Conservation (phyloP, 106 monocot genomes). For the Chionographis japonica region DNA sequence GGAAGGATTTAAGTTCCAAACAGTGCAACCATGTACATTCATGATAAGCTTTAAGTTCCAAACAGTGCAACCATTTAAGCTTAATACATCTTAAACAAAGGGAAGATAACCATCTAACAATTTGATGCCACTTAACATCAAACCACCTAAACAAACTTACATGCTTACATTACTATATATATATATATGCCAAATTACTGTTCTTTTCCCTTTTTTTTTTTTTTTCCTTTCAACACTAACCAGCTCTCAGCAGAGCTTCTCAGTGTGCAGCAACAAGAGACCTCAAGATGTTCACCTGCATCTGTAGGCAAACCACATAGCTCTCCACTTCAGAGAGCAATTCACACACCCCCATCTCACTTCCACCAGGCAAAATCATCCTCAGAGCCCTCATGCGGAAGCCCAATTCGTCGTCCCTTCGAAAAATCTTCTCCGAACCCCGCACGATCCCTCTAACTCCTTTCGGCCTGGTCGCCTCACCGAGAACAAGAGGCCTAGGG, state of each 20-base stretch:
- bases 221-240: background rate
- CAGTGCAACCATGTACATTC: too few species aligned
- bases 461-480: background rate
- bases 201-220: too few species aligned
- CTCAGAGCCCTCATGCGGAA: conserved; percentile 18
- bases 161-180: too few species aligned
- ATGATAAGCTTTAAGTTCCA: too few species aligned
- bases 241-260: background rate
- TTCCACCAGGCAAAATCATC: conserved; percentile 45
- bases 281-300: conserved; percentile 50
- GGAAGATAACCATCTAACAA: too few species aligned
- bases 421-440: background rate
- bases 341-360: conserved; percentile 37
- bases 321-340: conserved; percentile 43
- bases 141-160: too few species aligned
- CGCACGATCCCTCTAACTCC: background rate
- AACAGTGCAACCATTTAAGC: too few species aligned
- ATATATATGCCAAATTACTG: too few species aligned
- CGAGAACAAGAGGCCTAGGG: conserved; percentile 20
- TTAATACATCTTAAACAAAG: too few species aligned
- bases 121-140: too few species aligned
- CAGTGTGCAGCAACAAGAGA: conserved; percentile 20
- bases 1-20: too few species aligned
- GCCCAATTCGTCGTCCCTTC: conserved; percentile 17
- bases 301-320: conserved; percentile 42